A percentile compares a stretch with the other conserved stretches of the same genome.
phyloP scores from a whole-genome alignment of 2,329 filamentous ascomycete genomes.

The Xylaria sp. region DNA sequence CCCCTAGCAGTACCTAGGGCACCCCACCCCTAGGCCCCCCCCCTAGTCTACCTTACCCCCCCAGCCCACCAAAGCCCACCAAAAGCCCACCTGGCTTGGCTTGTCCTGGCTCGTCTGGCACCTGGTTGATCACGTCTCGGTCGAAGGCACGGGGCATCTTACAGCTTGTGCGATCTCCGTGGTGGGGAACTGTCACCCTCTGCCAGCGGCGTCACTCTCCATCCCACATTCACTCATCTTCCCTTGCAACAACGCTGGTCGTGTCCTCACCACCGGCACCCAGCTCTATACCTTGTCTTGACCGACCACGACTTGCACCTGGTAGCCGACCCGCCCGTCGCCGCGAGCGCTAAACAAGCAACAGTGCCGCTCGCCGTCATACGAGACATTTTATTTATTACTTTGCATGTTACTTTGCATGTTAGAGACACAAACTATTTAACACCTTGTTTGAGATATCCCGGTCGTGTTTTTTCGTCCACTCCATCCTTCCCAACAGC shows the following conservation, averaged over 20 bases:
- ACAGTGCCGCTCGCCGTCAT: slow-evolving; percentile 50
- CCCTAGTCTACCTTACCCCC: slow-evolving; percentile 12
- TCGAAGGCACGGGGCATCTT: slow-evolving; percentile 53
- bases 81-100: slow-evolving; percentile 13
- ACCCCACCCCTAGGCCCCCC: slow-evolving; percentile 17
- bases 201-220: slow-evolving; percentile 51
- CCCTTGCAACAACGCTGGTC: slow-evolving; percentile 37
- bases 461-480: slow-evolving; percentile 42
- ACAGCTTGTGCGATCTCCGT: slow-evolving; percentile 55
- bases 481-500: slow-evolving; percentile 43
- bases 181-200: slow-evolving; percentile 55
- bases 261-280: slow-evolving; percentile 45
- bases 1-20: slow-evolving; percentile 12
- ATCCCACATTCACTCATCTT: slow-evolving; percentile 47
- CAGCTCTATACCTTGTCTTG: slow-evolving; percentile 47
- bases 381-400: slow-evolving; percentile 58
- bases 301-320: slow-evolving; percentile 47
- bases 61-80: slow-evolving; percentile 21
- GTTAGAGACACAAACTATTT: slow-evolving; percentile 55
- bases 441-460: slow-evolving; percentile 53
- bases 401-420: slow-evolving; percentile 43
- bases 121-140: slow-evolving; percentile 51
- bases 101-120: slow-evolving; percentile 36
- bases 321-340: slow-evolving; percentile 46
- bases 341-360: slow-evolving; percentile 49